These are phyloP conservation scores for Alternaria burnsii DNA, from an alignment of 2,329 filamentous ascomycete species.

Conservation along the genomic window DNA sequence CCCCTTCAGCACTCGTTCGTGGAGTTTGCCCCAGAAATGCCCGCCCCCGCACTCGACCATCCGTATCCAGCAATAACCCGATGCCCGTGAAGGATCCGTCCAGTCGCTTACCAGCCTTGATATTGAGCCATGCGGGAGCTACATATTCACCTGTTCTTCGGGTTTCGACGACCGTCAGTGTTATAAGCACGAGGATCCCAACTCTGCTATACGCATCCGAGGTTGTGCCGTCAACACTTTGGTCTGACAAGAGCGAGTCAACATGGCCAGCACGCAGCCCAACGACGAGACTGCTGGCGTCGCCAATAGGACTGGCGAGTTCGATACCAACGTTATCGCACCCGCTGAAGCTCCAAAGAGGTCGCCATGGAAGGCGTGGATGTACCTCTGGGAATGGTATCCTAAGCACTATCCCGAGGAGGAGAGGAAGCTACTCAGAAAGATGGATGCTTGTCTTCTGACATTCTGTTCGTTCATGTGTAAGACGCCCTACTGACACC, in stretches of 20 bases:
- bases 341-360: slow-evolving; percentile 46
- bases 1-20: slow-evolving; percentile 17
- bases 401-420: slow-evolving; percentile 47
- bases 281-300: slow-evolving; percentile 31
- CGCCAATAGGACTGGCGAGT: slow-evolving; percentile 30
- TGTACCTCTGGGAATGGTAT: slow-evolving; percentile 52
- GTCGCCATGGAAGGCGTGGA: slow-evolving; percentile 51
- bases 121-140: slow-evolving; percentile 23
- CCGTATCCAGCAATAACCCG: slow-evolving; percentile 34
- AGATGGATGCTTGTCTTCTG: slow-evolving; percentile 48
- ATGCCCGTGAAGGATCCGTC: slow-evolving; percentile 29
- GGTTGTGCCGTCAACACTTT: slow-evolving; percentile 6
- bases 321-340: slow-evolving; percentile 42
- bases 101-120: slow-evolving; percentile 22
- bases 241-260: slow-evolving; percentile 3
- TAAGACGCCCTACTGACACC: slow-evolving; percentile 20
- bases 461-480: slow-evolving; percentile 52
- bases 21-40: slow-evolving; percentile 22
- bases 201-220: slow-evolving; percentile 11
- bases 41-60: slow-evolving; percentile 35
- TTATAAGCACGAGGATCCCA: slow-evolving; percentile 11
- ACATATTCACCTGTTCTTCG: slow-evolving; percentile 34
- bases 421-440: slow-evolving; percentile 46
- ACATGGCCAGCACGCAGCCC: slow-evolving; percentile 32
- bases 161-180: slow-evolving; percentile 13